A percentile compares a stretch with the other conserved stretches of the same genome.
phyloP scores from a whole-genome alignment of 352 stramenopile genomes.

The Thraustotheca clavata region DNA sequence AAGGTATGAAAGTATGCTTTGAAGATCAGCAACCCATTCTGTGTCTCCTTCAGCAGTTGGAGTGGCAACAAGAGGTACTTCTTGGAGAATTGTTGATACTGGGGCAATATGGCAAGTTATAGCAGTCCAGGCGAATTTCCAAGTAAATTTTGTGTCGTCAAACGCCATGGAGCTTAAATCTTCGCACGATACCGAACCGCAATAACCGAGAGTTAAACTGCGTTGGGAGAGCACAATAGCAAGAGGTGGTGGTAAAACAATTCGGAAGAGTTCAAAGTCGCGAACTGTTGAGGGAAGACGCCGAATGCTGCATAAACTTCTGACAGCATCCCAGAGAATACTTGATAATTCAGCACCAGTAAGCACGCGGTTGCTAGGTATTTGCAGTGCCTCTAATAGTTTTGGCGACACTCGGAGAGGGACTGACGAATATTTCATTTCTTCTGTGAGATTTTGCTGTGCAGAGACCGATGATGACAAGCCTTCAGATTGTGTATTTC shows the following conservation, averaged over 20 bases:
- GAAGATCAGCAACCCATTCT: conserved; percentile 50
- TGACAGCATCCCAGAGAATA: background rate
- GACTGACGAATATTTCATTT: background rate
- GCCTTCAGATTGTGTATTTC: background rate
- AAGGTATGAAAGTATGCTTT: conserved; percentile 50
- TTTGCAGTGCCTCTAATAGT: background rate
- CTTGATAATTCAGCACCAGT: background rate
- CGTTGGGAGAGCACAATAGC: background rate
- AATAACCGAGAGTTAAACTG: background rate
- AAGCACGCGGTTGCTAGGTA: background rate
- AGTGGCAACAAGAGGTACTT: background rate
- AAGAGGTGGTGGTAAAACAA: background rate
- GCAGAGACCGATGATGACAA: background rate
- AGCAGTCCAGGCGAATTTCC: conserved; percentile 16
- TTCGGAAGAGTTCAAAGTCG: conserved; percentile 11
- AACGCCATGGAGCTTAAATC: conserved; percentile 1
- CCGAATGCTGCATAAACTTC: background rate
- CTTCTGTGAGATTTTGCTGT: background rate
- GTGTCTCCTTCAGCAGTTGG: background rate
- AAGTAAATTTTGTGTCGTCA: conserved; percentile 1
- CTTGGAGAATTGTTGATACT: background rate
- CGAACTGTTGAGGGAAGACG: background rate
- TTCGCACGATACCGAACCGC: background rate
- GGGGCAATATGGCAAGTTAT: background rate
- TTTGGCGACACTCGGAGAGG: background rate